Evolutionary conservation across 768 basidiomycete genomes (phyloP), one percentile per base, ranked within the genome.

Genomic region (Tephrocybe sp.): DNA sequence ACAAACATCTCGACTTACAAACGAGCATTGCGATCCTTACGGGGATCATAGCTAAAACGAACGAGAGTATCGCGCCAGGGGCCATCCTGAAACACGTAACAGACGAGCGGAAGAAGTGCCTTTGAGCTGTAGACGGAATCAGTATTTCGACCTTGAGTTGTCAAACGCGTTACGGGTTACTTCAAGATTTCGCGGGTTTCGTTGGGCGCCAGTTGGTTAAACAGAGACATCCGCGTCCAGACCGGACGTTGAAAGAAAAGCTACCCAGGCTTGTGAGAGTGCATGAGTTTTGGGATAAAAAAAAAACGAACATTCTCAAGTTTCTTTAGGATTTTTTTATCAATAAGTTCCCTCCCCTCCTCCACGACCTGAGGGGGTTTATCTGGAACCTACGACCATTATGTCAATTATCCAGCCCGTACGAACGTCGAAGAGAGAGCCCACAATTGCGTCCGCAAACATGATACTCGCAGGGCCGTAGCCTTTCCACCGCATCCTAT

Each of bases 1-100:
- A 14, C 34, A 15, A 6, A 5, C 17, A 5, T 8, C 40, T 40
- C 21, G 23, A 74, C 89, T 57, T 57, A 95, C 95, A 93, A 82
- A 57, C 90, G 78, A 17, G 91, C 86, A 43, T 76, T 71, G 2
- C 78, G 76, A 54, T 90, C 79, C 59, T 78, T 79, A 34, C 95
- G 77, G 8, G 97, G 97, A 62, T 99, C 97, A 62, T 94, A 98
- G 11, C 86, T 84, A 51, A 93, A 87, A 39, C 84, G 83, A 30
- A 98, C 78, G 44, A 94, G 77, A 12, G 90, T 89, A 59, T 98
- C 95, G 34, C 93, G 79, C 86, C 90, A 98, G 2, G 95, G 94
- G 0, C 97, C 97, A 58, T 97, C 95, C 58, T 86, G 82, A 63
- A 98, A 95, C 8, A 90, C 87, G 62, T 95, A 99, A 48, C 85